Conservation (phyloP, 2,329 filamentous ascomycete species). For the Boeremia lycopersici region DNA sequence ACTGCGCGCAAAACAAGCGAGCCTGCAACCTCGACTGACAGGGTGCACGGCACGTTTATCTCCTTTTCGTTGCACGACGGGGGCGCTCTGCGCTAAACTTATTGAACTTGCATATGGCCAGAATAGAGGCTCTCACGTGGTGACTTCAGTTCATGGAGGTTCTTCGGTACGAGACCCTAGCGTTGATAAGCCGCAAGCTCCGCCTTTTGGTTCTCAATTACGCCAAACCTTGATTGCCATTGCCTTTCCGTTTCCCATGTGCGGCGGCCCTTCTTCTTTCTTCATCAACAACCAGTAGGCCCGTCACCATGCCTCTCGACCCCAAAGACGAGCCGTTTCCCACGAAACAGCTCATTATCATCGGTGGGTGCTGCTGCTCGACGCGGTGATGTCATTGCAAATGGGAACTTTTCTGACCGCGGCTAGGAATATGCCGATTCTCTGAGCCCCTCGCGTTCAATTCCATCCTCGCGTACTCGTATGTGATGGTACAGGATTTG, state of each 20-base stretch:
- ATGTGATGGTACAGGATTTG: conserved; percentile 48
- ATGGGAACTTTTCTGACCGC: conserved; percentile 27
- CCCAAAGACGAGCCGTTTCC: conserved; percentile 51
- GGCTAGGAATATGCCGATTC: conserved; percentile 83
- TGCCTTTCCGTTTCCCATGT: conserved; percentile 20
- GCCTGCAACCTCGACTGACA: conserved; percentile 13
- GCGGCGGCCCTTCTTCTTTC: conserved; percentile 17
- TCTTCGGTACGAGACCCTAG: conserved; percentile 16
- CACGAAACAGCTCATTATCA: conserved; percentile 53
- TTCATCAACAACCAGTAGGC: conserved; percentile 23
- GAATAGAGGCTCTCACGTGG: conserved; percentile 20
- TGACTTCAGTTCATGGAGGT: conserved; percentile 14
- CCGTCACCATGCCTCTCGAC: conserved; percentile 35
- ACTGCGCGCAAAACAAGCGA: conserved; percentile 21
- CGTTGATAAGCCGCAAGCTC: conserved; percentile 19
- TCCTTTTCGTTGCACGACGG: conserved; percentile 19
- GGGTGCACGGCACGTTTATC: conserved; percentile 16
- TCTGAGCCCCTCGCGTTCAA: conserved; percentile 93
- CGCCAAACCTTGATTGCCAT: conserved; percentile 19
- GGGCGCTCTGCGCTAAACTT: conserved; percentile 7
- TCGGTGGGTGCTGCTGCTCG: conserved; percentile 38
- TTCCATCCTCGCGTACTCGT: conserved; percentile 84
- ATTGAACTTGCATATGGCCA: conserved; percentile 26
- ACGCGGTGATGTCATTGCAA: conserved; percentile 23
- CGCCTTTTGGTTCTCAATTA: conserved; percentile 17